phyloP scores from a whole-genome alignment of 1,284 basidiomycete genomes.

The Pholiota adiposa region DNA sequence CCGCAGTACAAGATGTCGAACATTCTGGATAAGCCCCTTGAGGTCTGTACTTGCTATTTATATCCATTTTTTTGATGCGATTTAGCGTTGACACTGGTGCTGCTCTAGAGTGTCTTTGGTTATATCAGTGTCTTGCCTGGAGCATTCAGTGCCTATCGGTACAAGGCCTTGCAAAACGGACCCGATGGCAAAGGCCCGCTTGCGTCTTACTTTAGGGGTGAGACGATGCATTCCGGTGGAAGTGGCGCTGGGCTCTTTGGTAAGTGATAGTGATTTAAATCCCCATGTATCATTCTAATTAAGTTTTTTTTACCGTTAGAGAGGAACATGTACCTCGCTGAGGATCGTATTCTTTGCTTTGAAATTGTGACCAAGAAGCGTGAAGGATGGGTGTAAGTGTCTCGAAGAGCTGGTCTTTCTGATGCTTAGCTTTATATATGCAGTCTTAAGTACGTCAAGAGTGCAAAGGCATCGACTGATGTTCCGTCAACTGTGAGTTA shows the following conservation, averaged over 20 bases:
- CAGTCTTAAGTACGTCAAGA: constrained; percentile 90
- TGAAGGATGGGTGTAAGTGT: constrained; percentile 78
- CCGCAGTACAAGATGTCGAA: constrained; percentile 88
- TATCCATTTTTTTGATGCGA: constrained; percentile 2
- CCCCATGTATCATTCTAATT: constrained; percentile 14
- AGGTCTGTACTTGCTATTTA: constrained; percentile 46
- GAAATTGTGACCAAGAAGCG: constrained; percentile 95
- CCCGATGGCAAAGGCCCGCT: constrained; percentile 86
- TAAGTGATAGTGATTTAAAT: constrained; percentile 25
- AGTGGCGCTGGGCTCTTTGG: constrained; percentile 74
- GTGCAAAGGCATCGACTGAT: constrained; percentile 88
- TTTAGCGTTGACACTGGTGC: constrained; percentile 2
- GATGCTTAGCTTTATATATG: constrained; percentile 13
- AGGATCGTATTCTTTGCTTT: constrained; percentile 96
- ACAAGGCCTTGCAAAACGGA: constrained; percentile 82
- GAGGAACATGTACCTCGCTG: constrained; percentile 91
- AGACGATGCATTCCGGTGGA: constrained; percentile 77
- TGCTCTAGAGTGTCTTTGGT: constrained; percentile 78
- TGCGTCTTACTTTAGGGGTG: constrained; percentile 91
- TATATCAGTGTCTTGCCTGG: constrained; percentile 91
- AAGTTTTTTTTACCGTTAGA: constrained; percentile 40
- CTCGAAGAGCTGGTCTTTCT: neutral
- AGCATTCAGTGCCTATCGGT: constrained; percentile 92
- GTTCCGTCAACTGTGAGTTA: constrained; percentile 72
- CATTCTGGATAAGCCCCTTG: constrained; percentile 90